Evolutionary conservation across 1,284 basidiomycete species (phyloP).

Genomic region (Rhodotorula sp.): DNA sequence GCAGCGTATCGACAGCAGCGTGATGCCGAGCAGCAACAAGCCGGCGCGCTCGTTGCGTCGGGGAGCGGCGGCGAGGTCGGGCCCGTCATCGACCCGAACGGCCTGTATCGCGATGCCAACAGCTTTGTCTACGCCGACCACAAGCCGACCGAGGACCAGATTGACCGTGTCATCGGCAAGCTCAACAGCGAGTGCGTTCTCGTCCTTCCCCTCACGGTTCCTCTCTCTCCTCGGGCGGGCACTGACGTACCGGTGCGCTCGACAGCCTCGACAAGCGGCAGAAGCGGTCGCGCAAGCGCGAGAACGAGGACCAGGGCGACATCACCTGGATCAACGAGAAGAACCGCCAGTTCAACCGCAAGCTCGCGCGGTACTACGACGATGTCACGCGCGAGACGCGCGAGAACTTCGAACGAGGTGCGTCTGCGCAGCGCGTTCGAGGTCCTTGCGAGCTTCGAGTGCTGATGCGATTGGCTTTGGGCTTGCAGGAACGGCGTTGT

Average conservation of each 20-base stretch:
- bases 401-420: slow-evolving; percentile 92
- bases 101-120: slow-evolving; percentile 85
- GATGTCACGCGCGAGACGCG: slow-evolving; percentile 78
- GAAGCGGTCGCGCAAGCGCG: slow-evolving; percentile 81
- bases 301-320: slow-evolving; percentile 88
- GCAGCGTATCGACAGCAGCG: slow-evolving; percentile 82
- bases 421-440: slow-evolving; percentile 50
- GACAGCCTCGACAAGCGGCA: slow-evolving; percentile 77
- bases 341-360: slow-evolving; percentile 98
- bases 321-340: slow-evolving; percentile 99
- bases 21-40: slow-evolving; percentile 56
- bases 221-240: background rate
- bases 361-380: slow-evolving; percentile 96
- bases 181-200: slow-evolving; percentile 87
- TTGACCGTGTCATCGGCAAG: slow-evolving; percentile 87
- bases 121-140: slow-evolving; percentile 79
- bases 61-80: slow-evolving; percentile 55
- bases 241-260: background rate
- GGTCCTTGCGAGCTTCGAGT: background rate
- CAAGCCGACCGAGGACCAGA: slow-evolving; percentile 89
- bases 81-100: slow-evolving; percentile 41
- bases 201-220: background rate
- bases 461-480: background rate
- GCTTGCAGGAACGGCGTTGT: slow-evolving; percentile 7
- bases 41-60: slow-evolving; percentile 9